Evolutionary conservation across 495 filamentous ascomycete genomes (phyloP), one percentile per base, ranked within the genome.

Genomic region (Xanthoparmelia taractica): DNA sequence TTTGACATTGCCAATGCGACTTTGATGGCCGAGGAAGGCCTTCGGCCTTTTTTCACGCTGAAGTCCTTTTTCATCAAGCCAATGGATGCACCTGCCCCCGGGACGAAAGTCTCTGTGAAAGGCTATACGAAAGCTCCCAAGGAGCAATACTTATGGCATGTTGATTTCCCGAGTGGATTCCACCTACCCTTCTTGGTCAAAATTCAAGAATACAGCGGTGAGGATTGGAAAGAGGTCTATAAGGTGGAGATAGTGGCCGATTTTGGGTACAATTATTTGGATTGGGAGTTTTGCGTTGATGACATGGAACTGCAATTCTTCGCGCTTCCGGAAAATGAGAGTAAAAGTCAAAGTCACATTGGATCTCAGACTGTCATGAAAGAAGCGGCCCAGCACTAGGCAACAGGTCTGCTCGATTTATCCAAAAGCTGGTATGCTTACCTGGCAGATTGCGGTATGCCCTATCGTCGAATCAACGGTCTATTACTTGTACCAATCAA

Each of bases 271-370:
- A 66, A 64, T 2, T 43, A 33, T 10, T 34, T 65, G 7, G 69
- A 75, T 56, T 75, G 73, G 73, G 71, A 76, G 58, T 72, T 75
- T 58, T 75, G 75, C 60, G 57, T 75, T 33, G 73, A 75, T 62
- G 68, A 75, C 65, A 29, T 75, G 17, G 66, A 62, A 54, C 10
- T 73, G 56, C 60, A 61, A 64, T 71, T 66, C 25, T 47, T 50
- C 18, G 20, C 20, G 34, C 20, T n/a, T 18, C 17, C 31, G 10
- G n/a, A 29, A 25, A 34, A 40, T 15, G 37, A 23, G 15, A 55
- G 47, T 47, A n/a, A 59, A 45, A 52, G 48, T 52, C 27, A 17
- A 25, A 52, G 15, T 52, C 25, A 17, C 10, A 31, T 12, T 17
- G 27, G 48, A 52, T 52, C 27, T 52, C 48, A 31, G 27, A 52